Conservation (phyloP, 192 early-diverging fungal genomes). For the Rhizoclosmatium sp. region DNA sequence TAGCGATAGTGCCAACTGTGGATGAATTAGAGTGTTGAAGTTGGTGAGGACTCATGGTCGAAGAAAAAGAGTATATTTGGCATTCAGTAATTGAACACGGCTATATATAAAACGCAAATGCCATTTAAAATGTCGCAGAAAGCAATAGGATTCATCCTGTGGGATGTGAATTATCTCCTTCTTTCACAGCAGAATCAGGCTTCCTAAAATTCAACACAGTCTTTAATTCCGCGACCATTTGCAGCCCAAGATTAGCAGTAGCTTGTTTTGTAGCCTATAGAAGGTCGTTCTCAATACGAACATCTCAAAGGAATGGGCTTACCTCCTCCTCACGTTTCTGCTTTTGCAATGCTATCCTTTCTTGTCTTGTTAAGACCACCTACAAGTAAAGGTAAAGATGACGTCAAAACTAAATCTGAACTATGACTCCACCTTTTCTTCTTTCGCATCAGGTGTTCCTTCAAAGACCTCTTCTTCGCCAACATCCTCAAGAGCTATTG, state of each 20-base stretch:
- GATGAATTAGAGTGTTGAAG: too few species aligned
- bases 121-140: too few species aligned
- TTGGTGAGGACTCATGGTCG: too few species aligned
- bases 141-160: too few species aligned
- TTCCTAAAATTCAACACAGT: not conserved
- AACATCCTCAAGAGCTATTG: not conserved
- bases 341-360: not conserved
- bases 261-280: not conserved
- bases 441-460: not conserved
- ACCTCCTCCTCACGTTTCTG: not conserved
- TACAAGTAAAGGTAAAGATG: not conserved
- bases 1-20: too few species aligned
- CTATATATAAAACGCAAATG: too few species aligned
- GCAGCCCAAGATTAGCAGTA: not conserved
- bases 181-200: not conserved
- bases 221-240: not conserved
- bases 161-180: too few species aligned
- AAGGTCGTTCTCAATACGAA: too few species aligned
- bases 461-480: not conserved
- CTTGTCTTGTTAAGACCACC: not conserved
- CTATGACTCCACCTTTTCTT: not conserved
- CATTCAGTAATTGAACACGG: too few species aligned
- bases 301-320: too few species aligned
- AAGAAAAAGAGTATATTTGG: too few species aligned
- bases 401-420: not conserved